Conservation (phyloP, 164 flowering plant species). For the Vitis amurensis region DNA sequence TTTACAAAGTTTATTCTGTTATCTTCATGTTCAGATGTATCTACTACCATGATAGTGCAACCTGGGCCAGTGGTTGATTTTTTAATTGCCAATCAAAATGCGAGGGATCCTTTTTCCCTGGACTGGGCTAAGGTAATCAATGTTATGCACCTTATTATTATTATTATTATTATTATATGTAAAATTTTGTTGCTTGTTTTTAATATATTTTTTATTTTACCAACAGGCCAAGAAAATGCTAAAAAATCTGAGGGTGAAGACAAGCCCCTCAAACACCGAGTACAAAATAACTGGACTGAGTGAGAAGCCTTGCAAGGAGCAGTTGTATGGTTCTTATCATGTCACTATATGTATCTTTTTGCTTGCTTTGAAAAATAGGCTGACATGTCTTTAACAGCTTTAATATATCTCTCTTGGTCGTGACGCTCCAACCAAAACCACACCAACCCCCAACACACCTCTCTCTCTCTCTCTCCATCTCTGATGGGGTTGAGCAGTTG, state of each 20-base stretch:
- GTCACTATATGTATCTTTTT: neutral
- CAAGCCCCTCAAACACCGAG: slow-evolving; percentile 51
- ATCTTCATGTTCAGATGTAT: slow-evolving; percentile 61
- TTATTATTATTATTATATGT: neutral
- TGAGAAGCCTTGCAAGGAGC: slow-evolving; percentile 63
- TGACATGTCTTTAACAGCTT: no score
- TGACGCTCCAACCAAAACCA: no score
- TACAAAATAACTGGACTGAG: slow-evolving; percentile 86
- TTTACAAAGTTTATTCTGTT: slow-evolving; percentile 1
- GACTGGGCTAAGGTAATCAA: slow-evolving; percentile 80
- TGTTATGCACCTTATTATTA: neutral
- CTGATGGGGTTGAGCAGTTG: neutral
- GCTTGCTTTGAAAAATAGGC: neutral
- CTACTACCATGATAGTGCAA: slow-evolving; percentile 85
- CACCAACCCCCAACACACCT: no score
- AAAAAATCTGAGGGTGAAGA: slow-evolving; percentile 71
- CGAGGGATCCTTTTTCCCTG: slow-evolving; percentile 48
- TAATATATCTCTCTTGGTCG: neutral
- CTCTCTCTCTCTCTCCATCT: neutral
- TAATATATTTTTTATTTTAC: neutral
- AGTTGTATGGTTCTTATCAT: slow-evolving; percentile 41
- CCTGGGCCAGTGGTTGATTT: slow-evolving; percentile 92
- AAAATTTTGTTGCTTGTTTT: neutral
- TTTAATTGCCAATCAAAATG: slow-evolving; percentile 74
- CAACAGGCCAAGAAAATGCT: slow-evolving; percentile 69